Evolutionary conservation across 2,329 filamentous ascomycete genomes (phyloP).

Genomic region (Fusarium torulosum): DNA sequence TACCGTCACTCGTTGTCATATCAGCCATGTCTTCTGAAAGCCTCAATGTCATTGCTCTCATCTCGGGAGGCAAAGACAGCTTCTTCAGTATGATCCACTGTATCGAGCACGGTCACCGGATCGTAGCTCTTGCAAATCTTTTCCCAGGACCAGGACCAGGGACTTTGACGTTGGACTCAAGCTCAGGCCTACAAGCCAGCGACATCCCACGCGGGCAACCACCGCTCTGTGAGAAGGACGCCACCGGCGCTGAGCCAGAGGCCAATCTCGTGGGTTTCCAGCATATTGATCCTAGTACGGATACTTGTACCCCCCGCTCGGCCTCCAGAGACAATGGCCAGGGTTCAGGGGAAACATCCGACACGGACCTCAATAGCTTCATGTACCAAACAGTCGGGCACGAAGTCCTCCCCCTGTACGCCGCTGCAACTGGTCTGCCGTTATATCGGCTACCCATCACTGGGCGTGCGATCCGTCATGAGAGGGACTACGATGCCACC

Average conservation of each 20-base stretch:
- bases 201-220: conserved; percentile 21
- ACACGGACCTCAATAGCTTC: conserved; percentile 86
- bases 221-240: conserved; percentile 27
- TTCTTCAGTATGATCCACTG: conserved; percentile 95
- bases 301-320: conserved; percentile 34
- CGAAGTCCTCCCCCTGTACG: conserved; percentile 86
- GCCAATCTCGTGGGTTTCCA: conserved; percentile 38
- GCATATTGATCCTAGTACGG: conserved; percentile 38
- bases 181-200: conserved; percentile 13
- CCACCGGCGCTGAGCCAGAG: conserved; percentile 22
- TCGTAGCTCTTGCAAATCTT: conserved; percentile 92
- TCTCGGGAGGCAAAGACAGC: conserved; percentile 98
- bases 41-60: conserved; percentile 86
- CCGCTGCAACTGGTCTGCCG: conserved; percentile 80
- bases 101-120: conserved; percentile 82
- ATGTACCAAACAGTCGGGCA: conserved; percentile 99
- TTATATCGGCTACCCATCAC: conserved; percentile 84
- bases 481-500: conserved; percentile 73
- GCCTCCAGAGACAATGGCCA: conserved; percentile 13
- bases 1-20: conserved; percentile 2
- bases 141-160: conserved; percentile 61
- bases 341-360: conserved; percentile 36
- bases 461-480: conserved; percentile 77
- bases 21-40: conserved; percentile 58
- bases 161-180: conserved; percentile 17